Percentiles rank a stretch among this genome's conserved stretches.
Evolutionary conservation across 2,329 filamentous ascomycete genomes (phyloP).

Genomic region (Colletotrichum endophyticum): DNA sequence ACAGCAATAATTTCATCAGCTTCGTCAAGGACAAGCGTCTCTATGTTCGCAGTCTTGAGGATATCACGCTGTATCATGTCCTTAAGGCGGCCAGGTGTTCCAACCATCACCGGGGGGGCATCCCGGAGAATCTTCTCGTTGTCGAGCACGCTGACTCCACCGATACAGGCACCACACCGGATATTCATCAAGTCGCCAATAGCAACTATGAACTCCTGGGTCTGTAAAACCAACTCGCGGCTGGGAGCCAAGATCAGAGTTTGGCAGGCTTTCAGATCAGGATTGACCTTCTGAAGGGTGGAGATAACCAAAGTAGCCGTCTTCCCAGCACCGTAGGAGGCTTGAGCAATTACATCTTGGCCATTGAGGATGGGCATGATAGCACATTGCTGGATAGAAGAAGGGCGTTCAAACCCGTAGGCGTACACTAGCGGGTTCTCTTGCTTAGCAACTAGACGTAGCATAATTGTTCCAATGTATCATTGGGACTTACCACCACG

Average conservation of each 20-base stretch:
- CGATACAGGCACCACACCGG: conserved; percentile 98
- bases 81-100: conserved; percentile 96
- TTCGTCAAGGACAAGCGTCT: conserved; percentile 99
- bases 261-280: conserved; percentile 94
- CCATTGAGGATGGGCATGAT: conserved; percentile 99
- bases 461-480: background rate
- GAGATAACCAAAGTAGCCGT: conserved; percentile 99
- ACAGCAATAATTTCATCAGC: conserved; percentile 98
- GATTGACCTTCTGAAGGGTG: conserved; percentile 97
- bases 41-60: conserved; percentile 96
- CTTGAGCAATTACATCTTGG: conserved; percentile 99
- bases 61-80: conserved; percentile 99
- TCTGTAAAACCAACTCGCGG: conserved; percentile 98
- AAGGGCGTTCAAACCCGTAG: conserved; percentile 99
- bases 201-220: conserved; percentile 98
- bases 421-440: conserved; percentile 63
- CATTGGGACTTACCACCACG: conserved; percentile 60
- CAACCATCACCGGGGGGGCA: conserved; percentile 95
- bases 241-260: conserved; percentile 97
- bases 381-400: conserved; percentile 98
- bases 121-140: conserved; percentile 98
- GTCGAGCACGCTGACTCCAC: conserved; percentile 95
- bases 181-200: conserved; percentile 99
- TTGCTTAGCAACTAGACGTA: background rate
- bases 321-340: conserved; percentile 99